phyloP scores from a whole-genome alignment of 225 moss, liverwort and hornwort species.

The Neckera pumila region DNA sequence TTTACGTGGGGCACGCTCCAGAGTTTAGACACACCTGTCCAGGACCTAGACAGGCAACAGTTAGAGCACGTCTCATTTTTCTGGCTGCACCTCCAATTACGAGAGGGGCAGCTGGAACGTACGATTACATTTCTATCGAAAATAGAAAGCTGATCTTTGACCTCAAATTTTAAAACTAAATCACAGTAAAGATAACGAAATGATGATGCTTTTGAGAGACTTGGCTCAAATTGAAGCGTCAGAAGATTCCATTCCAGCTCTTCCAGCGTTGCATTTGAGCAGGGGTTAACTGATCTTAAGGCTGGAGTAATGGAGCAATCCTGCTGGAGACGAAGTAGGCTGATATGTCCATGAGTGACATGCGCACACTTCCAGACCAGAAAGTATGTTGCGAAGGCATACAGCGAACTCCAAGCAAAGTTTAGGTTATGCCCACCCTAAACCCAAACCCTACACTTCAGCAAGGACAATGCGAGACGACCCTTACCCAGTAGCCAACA shows the following conservation, averaged over 20 bases:
- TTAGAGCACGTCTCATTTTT: not conserved
- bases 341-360: not conserved
- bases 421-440: not conserved
- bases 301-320: not conserved
- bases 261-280: not conserved
- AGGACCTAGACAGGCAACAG: slow-evolving; percentile 21
- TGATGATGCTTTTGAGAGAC: not conserved
- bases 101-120: not conserved
- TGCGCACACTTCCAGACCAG: not conserved
- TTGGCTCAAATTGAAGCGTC: not conserved
- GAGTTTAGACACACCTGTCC: slow-evolving; percentile 82
- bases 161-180: not conserved
- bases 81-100: not conserved
- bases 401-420: not conserved
- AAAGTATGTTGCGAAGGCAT: not conserved
- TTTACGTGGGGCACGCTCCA: slow-evolving; percentile 78
- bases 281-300: not conserved
- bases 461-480: not conserved
- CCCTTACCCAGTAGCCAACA: slow-evolving; percentile 68
- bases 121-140: not conserved
- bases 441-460: not conserved
- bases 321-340: not conserved
- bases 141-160: not conserved
- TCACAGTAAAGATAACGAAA: not conserved
- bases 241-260: not conserved